phyloP scores from a whole-genome alignment of 2,329 filamentous ascomycete genomes.

The Didymella pomorum region DNA sequence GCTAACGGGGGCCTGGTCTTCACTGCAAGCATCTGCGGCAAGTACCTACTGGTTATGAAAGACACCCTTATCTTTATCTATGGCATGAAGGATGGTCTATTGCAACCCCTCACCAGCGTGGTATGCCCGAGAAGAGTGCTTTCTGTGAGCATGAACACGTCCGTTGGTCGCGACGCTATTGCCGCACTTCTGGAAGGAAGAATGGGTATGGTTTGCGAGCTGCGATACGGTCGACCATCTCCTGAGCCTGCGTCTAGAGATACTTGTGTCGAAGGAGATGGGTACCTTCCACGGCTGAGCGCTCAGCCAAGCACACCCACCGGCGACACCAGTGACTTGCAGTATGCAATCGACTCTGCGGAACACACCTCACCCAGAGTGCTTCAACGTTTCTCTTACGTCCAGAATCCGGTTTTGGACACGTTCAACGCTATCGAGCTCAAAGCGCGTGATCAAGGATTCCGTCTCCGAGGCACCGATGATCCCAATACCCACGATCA shows the following conservation, averaged over 20 bases:
- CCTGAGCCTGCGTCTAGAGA: slow-evolving; percentile 19
- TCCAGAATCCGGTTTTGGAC: slow-evolving; percentile 10
- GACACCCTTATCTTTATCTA: slow-evolving; percentile 67
- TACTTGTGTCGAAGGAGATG: slow-evolving; percentile 21
- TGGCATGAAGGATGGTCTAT: slow-evolving; percentile 48
- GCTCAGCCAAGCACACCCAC: slow-evolving; percentile 22
- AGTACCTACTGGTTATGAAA: slow-evolving; percentile 64
- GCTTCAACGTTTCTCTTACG: slow-evolving; percentile 1
- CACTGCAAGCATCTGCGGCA: slow-evolving; percentile 65
- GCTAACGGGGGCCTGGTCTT: slow-evolving; percentile 52
- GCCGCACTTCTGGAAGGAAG: slow-evolving; percentile 68
- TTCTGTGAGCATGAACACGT: slow-evolving; percentile 69
- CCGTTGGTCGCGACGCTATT: slow-evolving; percentile 62
- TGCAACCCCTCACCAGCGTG: slow-evolving; percentile 61
- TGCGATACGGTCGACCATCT: slow-evolving; percentile 24
- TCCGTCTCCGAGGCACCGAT: slow-evolving; percentile 34
- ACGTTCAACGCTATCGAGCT: slow-evolving; percentile 40
- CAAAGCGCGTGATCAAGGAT: slow-evolving; percentile 32
- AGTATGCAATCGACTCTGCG: slow-evolving; percentile 13
- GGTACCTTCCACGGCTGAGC: slow-evolving; percentile 15
- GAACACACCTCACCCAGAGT: slow-evolving; percentile 9
- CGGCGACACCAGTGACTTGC: slow-evolving; percentile 21
- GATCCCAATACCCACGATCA: slow-evolving; percentile 30
- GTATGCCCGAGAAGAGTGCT: slow-evolving; percentile 66
- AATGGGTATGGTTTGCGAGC: slow-evolving; percentile 67